phyloP scores from a whole-genome alignment of 1,284 basidiomycete genomes.

The Inonotus hispidus region DNA sequence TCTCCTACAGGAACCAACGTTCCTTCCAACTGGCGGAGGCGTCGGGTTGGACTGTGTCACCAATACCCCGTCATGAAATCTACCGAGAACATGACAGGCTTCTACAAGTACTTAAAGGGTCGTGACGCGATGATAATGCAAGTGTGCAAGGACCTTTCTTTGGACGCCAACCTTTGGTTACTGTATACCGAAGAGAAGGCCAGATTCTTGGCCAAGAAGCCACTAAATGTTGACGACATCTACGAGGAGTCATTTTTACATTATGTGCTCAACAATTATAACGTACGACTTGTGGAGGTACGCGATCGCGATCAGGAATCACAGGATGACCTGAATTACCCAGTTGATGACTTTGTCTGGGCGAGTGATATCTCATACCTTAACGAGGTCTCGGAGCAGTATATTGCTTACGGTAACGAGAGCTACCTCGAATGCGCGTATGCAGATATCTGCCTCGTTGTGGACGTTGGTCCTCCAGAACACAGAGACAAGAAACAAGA shows the following conservation, averaged over 20 bases:
- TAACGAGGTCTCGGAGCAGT: not conserved
- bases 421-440: not conserved
- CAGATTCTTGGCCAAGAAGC: too few relatives aligned
- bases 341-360: not conserved
- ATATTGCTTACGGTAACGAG: not conserved
- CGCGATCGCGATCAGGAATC: too few relatives aligned
- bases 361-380: not conserved
- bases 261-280: too few relatives aligned
- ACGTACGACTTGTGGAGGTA: too few relatives aligned
- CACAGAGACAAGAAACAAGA: too few relatives aligned
- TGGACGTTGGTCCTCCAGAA: not conserved
- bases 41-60: constrained; percentile 32
- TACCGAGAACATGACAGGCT: not conserved
- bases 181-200: not conserved
- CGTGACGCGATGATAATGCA: constrained; percentile 21
- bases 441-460: not conserved
- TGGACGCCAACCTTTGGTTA: not conserved
- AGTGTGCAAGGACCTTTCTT: not conserved
- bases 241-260: too few relatives aligned
- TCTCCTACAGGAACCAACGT: constrained; percentile 23
- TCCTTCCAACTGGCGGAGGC: constrained; percentile 28
- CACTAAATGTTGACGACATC: too few relatives aligned
- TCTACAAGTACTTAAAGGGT: constrained; percentile 23
- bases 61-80: not conserved
- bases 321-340: too few relatives aligned